phyloP scores from a whole-genome alignment of 176 grass and related monocot genomes.

The Paspalum vaginatum region DNA sequence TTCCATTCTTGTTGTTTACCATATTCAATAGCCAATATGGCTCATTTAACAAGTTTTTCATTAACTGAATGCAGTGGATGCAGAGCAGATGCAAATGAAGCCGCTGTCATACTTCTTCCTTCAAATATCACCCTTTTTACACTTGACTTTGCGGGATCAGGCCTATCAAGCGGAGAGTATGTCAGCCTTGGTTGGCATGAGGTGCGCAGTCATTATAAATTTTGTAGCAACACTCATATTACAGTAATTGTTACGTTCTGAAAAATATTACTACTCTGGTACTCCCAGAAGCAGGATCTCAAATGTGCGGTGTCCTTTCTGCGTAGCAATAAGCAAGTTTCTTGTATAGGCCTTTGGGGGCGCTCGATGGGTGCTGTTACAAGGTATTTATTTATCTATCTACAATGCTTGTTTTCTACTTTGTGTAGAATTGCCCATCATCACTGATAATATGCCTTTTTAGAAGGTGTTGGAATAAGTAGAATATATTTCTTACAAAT shows the following conservation, averaged over 20 bases:
- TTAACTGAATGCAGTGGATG: constrained; percentile 82
- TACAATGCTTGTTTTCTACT: constrained; percentile 28
- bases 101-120: constrained; percentile 92
- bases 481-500: constrained; percentile 14
- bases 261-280: constrained; percentile 27
- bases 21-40: constrained; percentile 11
- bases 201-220: constrained; percentile 52
- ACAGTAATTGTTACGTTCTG: constrained; percentile 28
- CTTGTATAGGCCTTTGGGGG: constrained; percentile 97
- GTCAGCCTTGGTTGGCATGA: constrained; percentile 99
- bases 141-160: constrained; percentile 97
- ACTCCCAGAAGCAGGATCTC: constrained; percentile 90
- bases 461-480: constrained; percentile 14
- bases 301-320: constrained; percentile 83
- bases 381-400: constrained; percentile 54
- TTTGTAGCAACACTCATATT: constrained; percentile 15
- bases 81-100: constrained; percentile 99
- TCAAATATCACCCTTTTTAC: constrained; percentile 98
- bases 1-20: constrained; percentile 19
- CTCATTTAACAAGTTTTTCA: constrained; percentile 22
- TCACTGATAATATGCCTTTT: constrained; percentile 6
- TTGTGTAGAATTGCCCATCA: background rate
- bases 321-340: constrained; percentile 85
- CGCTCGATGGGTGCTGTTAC: constrained; percentile 99
- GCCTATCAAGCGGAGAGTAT: constrained; percentile 88